These are phyloP conservation scores for Rhizophora apiculata DNA, from an alignment of 345 rosid species.

Conservation along the genomic window DNA sequence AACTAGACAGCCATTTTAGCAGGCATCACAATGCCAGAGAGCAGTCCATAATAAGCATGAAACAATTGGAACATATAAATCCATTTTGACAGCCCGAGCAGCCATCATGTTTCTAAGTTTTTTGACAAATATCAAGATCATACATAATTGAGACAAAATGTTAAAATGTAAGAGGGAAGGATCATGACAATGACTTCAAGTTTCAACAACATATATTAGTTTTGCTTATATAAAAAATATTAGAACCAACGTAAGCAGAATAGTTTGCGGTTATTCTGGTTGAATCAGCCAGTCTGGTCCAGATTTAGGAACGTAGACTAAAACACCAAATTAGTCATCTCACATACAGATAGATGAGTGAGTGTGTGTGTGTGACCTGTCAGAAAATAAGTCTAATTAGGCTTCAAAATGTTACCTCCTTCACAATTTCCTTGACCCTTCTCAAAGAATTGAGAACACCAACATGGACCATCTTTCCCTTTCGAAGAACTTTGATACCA, in stretches of 20 bases:
- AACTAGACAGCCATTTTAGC: no score
- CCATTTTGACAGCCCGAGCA: no score
- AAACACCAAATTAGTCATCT: no score
- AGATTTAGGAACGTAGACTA: no score
- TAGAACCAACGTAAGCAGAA: no score
- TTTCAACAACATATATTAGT: background rate
- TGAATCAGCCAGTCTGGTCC: no score
- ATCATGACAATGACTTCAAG: background rate
- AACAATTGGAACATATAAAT: background rate
- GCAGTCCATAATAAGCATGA: background rate
- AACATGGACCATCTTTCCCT: slow-evolving; percentile 55
- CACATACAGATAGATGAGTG: no score
- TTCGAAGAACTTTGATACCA: slow-evolving; percentile 73
- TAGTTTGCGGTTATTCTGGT: no score
- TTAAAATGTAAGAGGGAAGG: background rate
- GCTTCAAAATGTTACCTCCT: slow-evolving; percentile 63
- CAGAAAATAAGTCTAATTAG: background rate
- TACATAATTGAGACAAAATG: background rate
- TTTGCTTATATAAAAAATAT: background rate
- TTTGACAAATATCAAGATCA: no score
- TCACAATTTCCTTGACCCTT: slow-evolving; percentile 84
- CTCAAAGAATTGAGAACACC: slow-evolving; percentile 81
- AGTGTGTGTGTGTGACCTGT: background rate
- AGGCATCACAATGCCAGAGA: background rate
- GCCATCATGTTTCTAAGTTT: no score